These are phyloP conservation scores for Neospora caninum DNA, from an alignment of 169 alveolate genomes.

Conservation along the genomic window DNA sequence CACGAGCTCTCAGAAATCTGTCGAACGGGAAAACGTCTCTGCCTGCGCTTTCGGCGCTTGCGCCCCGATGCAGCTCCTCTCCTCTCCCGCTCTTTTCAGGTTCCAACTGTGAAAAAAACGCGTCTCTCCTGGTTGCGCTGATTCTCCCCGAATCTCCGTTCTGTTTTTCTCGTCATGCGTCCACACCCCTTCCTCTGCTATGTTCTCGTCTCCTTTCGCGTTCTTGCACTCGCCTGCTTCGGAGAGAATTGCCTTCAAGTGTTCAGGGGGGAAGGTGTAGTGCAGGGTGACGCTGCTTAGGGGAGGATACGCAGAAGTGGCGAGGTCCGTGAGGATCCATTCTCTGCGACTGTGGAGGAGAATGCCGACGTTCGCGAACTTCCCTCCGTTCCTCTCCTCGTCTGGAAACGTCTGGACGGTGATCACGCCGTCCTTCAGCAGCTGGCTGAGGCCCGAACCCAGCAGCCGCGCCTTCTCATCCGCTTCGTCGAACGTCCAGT, in stretches of 20 bases:
- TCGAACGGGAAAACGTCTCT: too few relatives aligned
- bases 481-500: not conserved
- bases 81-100: too few relatives aligned
- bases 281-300: conserved; percentile 10
- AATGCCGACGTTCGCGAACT: conserved; percentile 19
- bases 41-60: too few relatives aligned
- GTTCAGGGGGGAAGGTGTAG: conserved; percentile 7
- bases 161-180: too few relatives aligned
- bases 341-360: conserved; percentile 9
- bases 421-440: not conserved
- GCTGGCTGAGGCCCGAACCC: conserved; percentile 13
- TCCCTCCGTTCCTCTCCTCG: not conserved
- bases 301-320: not conserved
- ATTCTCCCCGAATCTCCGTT: too few relatives aligned
- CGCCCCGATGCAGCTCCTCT: too few relatives aligned
- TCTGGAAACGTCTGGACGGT: not conserved
- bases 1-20: too few relatives aligned
- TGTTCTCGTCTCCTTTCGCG: too few relatives aligned
- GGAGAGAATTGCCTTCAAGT: not conserved
- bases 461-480: not conserved
- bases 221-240: not conserved
- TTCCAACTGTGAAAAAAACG: too few relatives aligned
- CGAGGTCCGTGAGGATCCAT: conserved; percentile 1
- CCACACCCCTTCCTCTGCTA: too few relatives aligned
- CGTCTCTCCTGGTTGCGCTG: too few relatives aligned